These are phyloP conservation scores for Polyporus tsugae DNA, from an alignment of 1,284 basidiomycete species.

Conservation along the genomic window DNA sequence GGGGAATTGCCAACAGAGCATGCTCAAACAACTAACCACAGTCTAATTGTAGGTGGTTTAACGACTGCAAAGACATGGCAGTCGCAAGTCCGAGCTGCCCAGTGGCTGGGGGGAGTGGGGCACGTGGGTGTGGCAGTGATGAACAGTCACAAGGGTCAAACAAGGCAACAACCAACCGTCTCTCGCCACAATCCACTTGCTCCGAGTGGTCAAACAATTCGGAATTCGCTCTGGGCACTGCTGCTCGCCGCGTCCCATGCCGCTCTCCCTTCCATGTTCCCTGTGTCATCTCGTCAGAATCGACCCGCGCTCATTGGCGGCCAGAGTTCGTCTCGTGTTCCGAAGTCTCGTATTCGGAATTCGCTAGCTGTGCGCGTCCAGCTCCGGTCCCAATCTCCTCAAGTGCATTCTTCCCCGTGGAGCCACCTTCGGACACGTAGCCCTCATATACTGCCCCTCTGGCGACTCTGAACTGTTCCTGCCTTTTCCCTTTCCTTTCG, in stretches of 20 bases:
- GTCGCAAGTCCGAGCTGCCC: neutral
- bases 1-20: neutral
- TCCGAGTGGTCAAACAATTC: slow-evolving; percentile 31
- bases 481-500: slow-evolving; percentile 20
- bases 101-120: neutral
- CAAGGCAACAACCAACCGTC: neutral
- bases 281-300: slow-evolving; percentile 22
- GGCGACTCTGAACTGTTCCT: slow-evolving; percentile 7
- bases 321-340: slow-evolving; percentile 11
- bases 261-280: slow-evolving; percentile 20
- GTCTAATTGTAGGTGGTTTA: neutral
- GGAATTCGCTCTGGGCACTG: slow-evolving; percentile 28
- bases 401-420: slow-evolving; percentile 21
- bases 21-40: slow-evolving; percentile 3
- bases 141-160: slow-evolving; percentile 13
- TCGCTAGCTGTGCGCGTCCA: slow-evolving; percentile 30
- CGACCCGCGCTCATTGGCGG: slow-evolving; percentile 28
- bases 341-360: slow-evolving; percentile 35
- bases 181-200: slow-evolving; percentile 17
- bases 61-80: neutral
- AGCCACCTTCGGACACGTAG: slow-evolving; percentile 9
- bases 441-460: slow-evolving; percentile 24
- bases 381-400: slow-evolving; percentile 29
- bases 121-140: slow-evolving; percentile 21
- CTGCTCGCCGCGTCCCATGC: slow-evolving; percentile 21